Evolutionary conservation across 225 moss, liverwort and hornwort genomes (phyloP), one percentile per base, ranked within the genome.

Genomic region (Anthoceros angustus): DNA sequence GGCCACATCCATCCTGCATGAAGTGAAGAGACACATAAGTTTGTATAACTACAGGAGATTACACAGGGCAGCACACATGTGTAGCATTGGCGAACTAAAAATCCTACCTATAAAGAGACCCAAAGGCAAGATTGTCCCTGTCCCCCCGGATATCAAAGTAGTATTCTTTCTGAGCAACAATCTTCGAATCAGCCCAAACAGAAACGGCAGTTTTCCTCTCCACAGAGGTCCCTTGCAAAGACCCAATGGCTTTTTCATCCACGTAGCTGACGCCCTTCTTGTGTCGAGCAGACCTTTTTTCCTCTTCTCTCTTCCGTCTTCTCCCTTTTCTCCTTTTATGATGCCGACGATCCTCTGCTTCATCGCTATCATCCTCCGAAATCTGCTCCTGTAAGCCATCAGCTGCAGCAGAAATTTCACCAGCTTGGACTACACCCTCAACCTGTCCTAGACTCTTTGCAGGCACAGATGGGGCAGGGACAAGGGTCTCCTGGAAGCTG

Each of bases 101-200:
- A 65, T 70, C 61, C 64, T n/a, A 88, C 88, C 86, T 88, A 74
- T 92, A 98, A 24, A 98, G 80, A 3, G 92, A 89, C 65, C 89
- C 92, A 69, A 87, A 98, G 42, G 87, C 92, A 70, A 98, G 72
- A 67, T 92, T 98, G 67, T 98, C 92, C 25, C 84, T 85, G 63
- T 98, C 98, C 69, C 98, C 92, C 32, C 80, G 89, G 60, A 78
- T 73, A 70, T 98, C 98, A 73, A 98, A 84, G 68, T 85, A 87
- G 62, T 78, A 92, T n/a, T 84, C 89, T 68, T 84, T 87, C 67
- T 67, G 64, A 42, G 68, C 15, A 72, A 66, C 74, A 63, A 65
- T 43, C 67, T 78, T 84, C 64, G 68, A 71, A 77, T 85, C 90
- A 49, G 83, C 76, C 87, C 86, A 87, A 43, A 66, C 55, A 70